Evolutionary conservation across 352 stramenopile species (phyloP), one percentile per base, ranked within the genome.

Genomic region (Phytopythium cucurbitacearum): DNA sequence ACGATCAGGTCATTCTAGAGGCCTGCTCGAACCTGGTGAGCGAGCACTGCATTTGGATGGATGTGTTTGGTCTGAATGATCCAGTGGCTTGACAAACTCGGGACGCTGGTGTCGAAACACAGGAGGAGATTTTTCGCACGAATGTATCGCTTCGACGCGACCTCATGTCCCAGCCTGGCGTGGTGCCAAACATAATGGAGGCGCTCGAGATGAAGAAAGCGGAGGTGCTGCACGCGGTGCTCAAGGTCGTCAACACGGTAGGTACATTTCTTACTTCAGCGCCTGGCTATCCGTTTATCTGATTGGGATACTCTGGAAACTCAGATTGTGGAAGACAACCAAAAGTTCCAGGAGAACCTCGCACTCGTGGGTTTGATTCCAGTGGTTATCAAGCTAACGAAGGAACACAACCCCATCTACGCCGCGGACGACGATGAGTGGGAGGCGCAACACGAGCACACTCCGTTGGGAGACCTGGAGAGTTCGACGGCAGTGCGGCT

Each of bases 131-230:
- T 21, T 94, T 96, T 45, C 73, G 85, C 37, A 61, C 89, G 32
- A 89, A 95, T 41, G 68, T 74, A 7, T 71, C 71, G 7, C 62
- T 95, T 28, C 73, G 80, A 5, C 64, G 82, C 8, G 85, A 96
- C 50, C 62, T 97, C 37, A 91, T 96, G 73, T 96, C 88, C 5
- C 84, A 96, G 46, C 78, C 91, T n/a, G 89, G 89, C 21, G 87
- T 97, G 1, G 87, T 97, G 45, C 89, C 89, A 0, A 96, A 93
- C 48, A 92, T 97, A 52, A 96, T 97, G 89, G 89, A 97, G 53
- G 86, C 91, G 4, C 69, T 97, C 5, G 89, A 97, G 60, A 93
- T 95, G 72, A 96, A 94, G 60, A 94, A 94, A 46, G 77, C 91
- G 45, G 78, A 94, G 35, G 85, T 96, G 2, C 41, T 96, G 5